Conservation (phyloP, 2,329 filamentous ascomycete species). For the Botryosphaeria agaves region DNA sequence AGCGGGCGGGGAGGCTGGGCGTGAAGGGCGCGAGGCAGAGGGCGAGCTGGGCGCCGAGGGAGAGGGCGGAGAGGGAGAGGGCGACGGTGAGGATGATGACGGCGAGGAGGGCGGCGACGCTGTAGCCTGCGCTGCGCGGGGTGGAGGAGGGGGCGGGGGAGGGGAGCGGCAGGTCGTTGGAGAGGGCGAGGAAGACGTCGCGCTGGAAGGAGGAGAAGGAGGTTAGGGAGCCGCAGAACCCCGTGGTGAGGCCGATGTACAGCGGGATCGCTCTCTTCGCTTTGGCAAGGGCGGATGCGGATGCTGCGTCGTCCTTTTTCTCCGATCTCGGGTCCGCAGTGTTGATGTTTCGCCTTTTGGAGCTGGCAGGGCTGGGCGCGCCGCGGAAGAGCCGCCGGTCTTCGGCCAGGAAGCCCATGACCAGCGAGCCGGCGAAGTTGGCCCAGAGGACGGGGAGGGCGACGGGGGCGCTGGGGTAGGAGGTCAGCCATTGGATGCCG, state of each 20-base stretch:
- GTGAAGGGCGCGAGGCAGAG: slow-evolving; percentile 38
- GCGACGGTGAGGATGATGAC: slow-evolving; percentile 56
- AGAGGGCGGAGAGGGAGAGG: slow-evolving; percentile 51
- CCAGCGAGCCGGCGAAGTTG: slow-evolving; percentile 62
- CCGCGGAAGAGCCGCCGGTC: slow-evolving; percentile 55
- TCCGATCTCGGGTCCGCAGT: slow-evolving; percentile 16
- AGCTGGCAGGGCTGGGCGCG: slow-evolving; percentile 39
- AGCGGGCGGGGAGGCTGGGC: slow-evolving; percentile 40
- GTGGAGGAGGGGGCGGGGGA: slow-evolving; percentile 20
- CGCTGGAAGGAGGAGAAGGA: slow-evolving; percentile 77
- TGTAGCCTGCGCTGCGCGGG: slow-evolving; percentile 54
- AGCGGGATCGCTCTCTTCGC: slow-evolving; percentile 75
- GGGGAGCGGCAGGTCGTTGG: slow-evolving; percentile 50
- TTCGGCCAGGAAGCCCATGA: slow-evolving; percentile 77
- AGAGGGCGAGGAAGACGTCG: slow-evolving; percentile 61
- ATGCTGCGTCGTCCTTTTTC: slow-evolving; percentile 17
- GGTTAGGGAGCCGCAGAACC: slow-evolving; percentile 79
- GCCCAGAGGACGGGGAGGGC: slow-evolving; percentile 68
- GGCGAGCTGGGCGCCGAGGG: slow-evolving; percentile 60
- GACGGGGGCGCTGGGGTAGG: slow-evolving; percentile 61
- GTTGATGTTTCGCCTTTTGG: slow-evolving; percentile 18
- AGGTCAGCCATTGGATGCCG: slow-evolving; percentile 62
- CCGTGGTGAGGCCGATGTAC: slow-evolving; percentile 73
- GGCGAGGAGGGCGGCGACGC: slow-evolving; percentile 63
- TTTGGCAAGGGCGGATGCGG: slow-evolving; percentile 22